Conservation (phyloP, 352 stramenopile genomes). For the Globisporangium nodosum region DNA sequence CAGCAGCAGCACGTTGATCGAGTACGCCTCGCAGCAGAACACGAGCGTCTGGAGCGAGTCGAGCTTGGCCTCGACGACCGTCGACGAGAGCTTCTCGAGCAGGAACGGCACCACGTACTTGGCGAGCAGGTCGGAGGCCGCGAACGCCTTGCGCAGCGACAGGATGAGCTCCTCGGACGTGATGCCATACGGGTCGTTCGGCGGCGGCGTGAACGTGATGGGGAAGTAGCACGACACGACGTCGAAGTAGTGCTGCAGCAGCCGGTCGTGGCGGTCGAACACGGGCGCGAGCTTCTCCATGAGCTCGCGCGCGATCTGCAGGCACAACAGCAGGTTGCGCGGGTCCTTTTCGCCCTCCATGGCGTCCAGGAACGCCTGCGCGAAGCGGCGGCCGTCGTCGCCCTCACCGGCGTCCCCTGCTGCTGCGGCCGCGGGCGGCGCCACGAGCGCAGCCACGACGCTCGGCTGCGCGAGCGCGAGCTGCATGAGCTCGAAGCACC, state of each 20-base stretch:
- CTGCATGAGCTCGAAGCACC: constrained; percentile 80
- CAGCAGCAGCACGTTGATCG: constrained; percentile 71
- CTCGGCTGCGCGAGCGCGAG: constrained; percentile 51
- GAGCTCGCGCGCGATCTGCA: constrained; percentile 62
- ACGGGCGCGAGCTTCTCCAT: constrained; percentile 49
- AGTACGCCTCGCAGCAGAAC: constrained; percentile 76
- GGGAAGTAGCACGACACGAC: constrained; percentile 90
- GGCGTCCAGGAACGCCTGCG: constrained; percentile 67
- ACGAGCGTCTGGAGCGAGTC: constrained; percentile 81
- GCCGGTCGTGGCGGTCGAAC: constrained; percentile 58
- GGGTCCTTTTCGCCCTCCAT: constrained; percentile 91
- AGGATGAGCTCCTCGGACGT: constrained; percentile 80
- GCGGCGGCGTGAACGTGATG: constrained; percentile 89
- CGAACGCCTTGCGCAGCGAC: constrained; percentile 76
- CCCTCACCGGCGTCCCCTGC: constrained; percentile 19
- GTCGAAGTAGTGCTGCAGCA: constrained; percentile 86
- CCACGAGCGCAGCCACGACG: constrained; percentile 47
- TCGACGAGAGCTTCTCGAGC: constrained; percentile 82
- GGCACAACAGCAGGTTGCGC: constrained; percentile 75
- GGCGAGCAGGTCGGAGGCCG: constrained; percentile 69
- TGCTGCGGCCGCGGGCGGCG: constrained; percentile 12
- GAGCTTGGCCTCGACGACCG: constrained; percentile 71
- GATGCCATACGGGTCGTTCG: constrained; percentile 89
- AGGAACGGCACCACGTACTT: constrained; percentile 82
- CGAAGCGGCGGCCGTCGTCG: constrained; percentile 51